phyloP scores from a whole-genome alignment of 306 rosid genomes.

The Dryas alaskensis region DNA sequence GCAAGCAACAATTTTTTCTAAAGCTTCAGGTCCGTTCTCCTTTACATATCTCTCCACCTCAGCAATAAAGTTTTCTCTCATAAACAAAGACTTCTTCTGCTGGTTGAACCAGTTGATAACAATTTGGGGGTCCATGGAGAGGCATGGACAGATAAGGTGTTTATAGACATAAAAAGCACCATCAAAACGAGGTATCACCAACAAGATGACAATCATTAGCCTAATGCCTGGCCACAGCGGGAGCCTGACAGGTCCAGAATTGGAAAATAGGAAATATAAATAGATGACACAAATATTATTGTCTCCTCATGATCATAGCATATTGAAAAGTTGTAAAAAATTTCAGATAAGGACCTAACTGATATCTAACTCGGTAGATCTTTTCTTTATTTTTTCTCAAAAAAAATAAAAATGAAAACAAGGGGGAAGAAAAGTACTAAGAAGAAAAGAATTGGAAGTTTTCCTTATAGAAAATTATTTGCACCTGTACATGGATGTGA shows the following conservation, averaged over 20 bases:
- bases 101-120: slow-evolving; percentile 21
- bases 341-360: too few relatives aligned
- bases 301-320: too few relatives aligned
- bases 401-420: too few relatives aligned
- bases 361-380: too few relatives aligned
- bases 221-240: slow-evolving; percentile 47
- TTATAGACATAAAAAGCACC: slow-evolving; percentile 47
- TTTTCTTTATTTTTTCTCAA: too few relatives aligned
- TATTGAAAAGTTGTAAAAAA: too few relatives aligned
- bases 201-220: slow-evolving; percentile 41
- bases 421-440: too few relatives aligned
- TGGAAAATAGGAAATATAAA: slow-evolving; percentile 10
- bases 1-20: slow-evolving; percentile 45
- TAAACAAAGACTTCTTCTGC: slow-evolving; percentile 17
- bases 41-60: slow-evolving; percentile 41
- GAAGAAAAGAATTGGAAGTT: too few relatives aligned
- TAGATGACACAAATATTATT: background rate
- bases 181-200: slow-evolving; percentile 48
- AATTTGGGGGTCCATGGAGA: slow-evolving; percentile 22
- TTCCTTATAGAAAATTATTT: too few relatives aligned
- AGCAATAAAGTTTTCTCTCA: slow-evolving; percentile 35
- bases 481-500: too few relatives aligned
- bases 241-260: slow-evolving; percentile 37
- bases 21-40: slow-evolving; percentile 48
- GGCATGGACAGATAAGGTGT: slow-evolving; percentile 22